Conservation (phyloP, 2,329 filamentous ascomycete species). For the Aspergillus ochraceus region DNA sequence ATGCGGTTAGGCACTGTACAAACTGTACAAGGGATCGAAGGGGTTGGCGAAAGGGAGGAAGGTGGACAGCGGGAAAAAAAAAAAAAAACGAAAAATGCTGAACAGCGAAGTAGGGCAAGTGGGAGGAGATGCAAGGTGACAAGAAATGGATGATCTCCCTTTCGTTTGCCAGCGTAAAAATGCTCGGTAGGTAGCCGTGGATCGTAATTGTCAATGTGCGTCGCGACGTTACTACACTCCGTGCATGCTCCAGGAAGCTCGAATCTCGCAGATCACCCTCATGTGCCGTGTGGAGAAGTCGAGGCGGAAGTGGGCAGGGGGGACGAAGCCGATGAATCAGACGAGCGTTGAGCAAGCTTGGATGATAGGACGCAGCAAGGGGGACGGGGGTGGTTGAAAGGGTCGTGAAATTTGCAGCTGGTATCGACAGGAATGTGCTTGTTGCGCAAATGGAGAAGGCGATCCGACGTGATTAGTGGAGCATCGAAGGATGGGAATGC, state of each 20-base stretch:
- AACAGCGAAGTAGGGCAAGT: slow-evolving; percentile 20
- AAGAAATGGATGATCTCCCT: slow-evolving; percentile 32
- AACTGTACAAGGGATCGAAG: slow-evolving; percentile 30
- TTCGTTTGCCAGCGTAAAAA: slow-evolving; percentile 34
- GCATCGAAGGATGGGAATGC: slow-evolving; percentile 34
- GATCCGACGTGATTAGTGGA: slow-evolving; percentile 34
- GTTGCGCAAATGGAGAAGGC: slow-evolving; percentile 28
- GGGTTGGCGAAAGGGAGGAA: slow-evolving; percentile 26
- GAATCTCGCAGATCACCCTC: slow-evolving; percentile 38
- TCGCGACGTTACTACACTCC: slow-evolving; percentile 41
- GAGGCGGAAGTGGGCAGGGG: slow-evolving; percentile 27
- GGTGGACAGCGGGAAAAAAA: slow-evolving; percentile 19
- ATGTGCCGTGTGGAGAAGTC: slow-evolving; percentile 32
- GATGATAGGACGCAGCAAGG: slow-evolving; percentile 37
- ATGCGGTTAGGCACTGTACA: slow-evolving; percentile 31
- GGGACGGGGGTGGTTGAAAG: slow-evolving; percentile 24
- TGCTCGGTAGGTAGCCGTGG: slow-evolving; percentile 26
- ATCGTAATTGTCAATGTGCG: slow-evolving; percentile 26
- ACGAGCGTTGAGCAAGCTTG: slow-evolving; percentile 28
- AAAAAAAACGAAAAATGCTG: slow-evolving; percentile 27
- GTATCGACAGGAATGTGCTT: slow-evolving; percentile 35
- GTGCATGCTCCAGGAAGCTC: slow-evolving; percentile 44
- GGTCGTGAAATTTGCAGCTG: slow-evolving; percentile 25
- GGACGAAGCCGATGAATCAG: slow-evolving; percentile 22
- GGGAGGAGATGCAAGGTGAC: slow-evolving; percentile 34